Evolutionary conservation across 1,284 basidiomycete genomes (phyloP), one percentile per base, ranked within the genome.

Genomic region (Ustanciosporium gigantosporum): DNA sequence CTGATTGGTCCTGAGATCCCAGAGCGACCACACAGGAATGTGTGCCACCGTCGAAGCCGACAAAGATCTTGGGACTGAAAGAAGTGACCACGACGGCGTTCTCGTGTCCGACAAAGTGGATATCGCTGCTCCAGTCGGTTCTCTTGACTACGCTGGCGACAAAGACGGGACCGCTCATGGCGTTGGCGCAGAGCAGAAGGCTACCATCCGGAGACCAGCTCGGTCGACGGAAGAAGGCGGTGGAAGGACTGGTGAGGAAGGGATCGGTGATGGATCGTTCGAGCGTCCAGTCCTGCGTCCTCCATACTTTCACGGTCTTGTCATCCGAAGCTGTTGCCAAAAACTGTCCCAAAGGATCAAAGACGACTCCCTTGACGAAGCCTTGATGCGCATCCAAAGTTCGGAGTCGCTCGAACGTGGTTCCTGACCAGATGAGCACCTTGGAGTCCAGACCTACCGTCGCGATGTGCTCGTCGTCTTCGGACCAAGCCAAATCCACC

Each of bases 161-260:
- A 78, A 98, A 99, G 7, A 98, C 92, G 45, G 91, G 93, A 3
- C 92, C 92, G 77, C 95, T 97, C 66, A 93, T 97, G 3, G 94
- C 92, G 73, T 98, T 98, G 0, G 93, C 94, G 1, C 92, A 89
- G 4, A 93, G 91, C 57, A 99, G 89, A 74, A 95, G 90, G 6
- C 91, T 89, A n/a, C 95, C 95, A 78, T 98, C 95, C 3, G 94
- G 94, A 1, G 93, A 95, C 95, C 94, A 99, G 72, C 92, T 95
- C 17, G 95, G 82, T 57, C 95, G 83, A 46, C 91, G 83, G 79
- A 96, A 96, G 82, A 96, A 98, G 3, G 91, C 96, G 64, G 88
- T 90, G 35, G 90, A 91, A 0, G 95, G 94, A 2, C 91, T 95
- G 76, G 89, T 87, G 64, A 88, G 86, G 70, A 98, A 98, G 0